phyloP scores from a whole-genome alignment of 2,329 filamentous ascomycete species.

The Aspergillus tamarii region DNA sequence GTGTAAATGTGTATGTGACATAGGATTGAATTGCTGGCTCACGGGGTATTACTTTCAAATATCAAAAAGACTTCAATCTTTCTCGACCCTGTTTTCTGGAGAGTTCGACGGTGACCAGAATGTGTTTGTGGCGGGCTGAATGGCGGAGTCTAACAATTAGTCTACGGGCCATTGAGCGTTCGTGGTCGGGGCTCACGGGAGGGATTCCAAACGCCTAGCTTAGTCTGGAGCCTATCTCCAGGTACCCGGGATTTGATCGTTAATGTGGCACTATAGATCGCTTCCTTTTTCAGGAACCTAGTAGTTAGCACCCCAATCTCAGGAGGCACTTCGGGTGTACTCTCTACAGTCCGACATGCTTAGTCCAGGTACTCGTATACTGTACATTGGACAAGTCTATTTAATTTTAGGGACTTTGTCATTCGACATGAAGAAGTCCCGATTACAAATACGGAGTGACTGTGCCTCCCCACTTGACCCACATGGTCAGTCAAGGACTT shows the following conservation, averaged over 20 bases:
- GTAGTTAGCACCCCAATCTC: not conserved
- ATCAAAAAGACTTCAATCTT: not conserved
- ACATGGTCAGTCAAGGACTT: conserved; percentile 1
- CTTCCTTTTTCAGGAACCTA: not conserved
- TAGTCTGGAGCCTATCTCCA: conserved; percentile 3
- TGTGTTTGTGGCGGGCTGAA: conserved; percentile 25
- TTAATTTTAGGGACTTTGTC: not conserved
- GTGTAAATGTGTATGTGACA: not conserved
- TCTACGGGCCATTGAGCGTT: conserved; percentile 13
- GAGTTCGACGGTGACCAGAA: conserved; percentile 12
- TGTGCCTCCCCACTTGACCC: not conserved
- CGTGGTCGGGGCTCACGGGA: conserved; percentile 1
- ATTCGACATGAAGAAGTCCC: not conserved
- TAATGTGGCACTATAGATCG: not conserved
- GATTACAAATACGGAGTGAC: not conserved
- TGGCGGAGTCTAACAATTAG: conserved; percentile 15
- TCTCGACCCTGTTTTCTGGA: conserved; percentile 17
- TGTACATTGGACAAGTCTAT: not conserved
- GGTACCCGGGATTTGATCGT: not conserved
- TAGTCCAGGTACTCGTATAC: not conserved
- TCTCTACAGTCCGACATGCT: not conserved
- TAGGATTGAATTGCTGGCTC: not conserved
- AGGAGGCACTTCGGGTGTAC: not conserved
- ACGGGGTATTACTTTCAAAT: not conserved
- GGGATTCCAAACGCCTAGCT: not conserved